Conservation (phyloP, 306 rosid species). For the Leucaena leucocephala region DNA sequence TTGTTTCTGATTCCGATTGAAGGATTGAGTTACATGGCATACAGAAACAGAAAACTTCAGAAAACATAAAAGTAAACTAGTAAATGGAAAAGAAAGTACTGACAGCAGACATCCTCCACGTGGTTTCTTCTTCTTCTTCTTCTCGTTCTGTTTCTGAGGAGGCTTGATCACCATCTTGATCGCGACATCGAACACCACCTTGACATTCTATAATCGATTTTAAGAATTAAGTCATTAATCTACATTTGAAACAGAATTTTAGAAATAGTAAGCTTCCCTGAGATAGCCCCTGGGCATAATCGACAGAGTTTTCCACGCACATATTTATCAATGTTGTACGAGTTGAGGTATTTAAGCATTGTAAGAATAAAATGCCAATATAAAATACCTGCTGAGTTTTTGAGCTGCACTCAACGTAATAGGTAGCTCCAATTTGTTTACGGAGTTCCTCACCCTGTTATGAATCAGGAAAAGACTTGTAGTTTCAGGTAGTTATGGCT, state of each 20-base stretch:
- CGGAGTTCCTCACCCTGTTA: conserved; percentile 83
- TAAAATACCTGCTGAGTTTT: conserved; percentile 82
- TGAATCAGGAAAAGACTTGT: neutral
- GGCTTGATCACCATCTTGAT: conserved; percentile 74
- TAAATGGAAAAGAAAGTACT: conserved; percentile 29
- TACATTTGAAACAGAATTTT: conserved; percentile 16
- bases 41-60: neutral
- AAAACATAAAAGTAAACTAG: neutral
- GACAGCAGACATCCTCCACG: conserved; percentile 64
- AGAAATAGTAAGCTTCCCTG: neutral
- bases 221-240: neutral
- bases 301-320: too few species aligned
- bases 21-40: neutral
- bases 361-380: conserved; percentile 11
- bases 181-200: conserved; percentile 73
- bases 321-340: too few species aligned
- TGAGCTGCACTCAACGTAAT: conserved; percentile 86
- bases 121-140: conserved; percentile 50
- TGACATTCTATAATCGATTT: conserved; percentile 61
- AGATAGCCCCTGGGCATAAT: too few species aligned
- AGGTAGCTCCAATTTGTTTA: conserved; percentile 73
- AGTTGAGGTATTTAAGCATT: too few species aligned
- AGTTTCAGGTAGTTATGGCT: conserved; percentile 22
- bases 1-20: neutral
- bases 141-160: conserved; percentile 64